Percentiles rank a stretch among this genome's conserved stretches.
Conservation (phyloP, 2,329 filamentous ascomycete genomes). For the Colletotrichum sp. region DNA sequence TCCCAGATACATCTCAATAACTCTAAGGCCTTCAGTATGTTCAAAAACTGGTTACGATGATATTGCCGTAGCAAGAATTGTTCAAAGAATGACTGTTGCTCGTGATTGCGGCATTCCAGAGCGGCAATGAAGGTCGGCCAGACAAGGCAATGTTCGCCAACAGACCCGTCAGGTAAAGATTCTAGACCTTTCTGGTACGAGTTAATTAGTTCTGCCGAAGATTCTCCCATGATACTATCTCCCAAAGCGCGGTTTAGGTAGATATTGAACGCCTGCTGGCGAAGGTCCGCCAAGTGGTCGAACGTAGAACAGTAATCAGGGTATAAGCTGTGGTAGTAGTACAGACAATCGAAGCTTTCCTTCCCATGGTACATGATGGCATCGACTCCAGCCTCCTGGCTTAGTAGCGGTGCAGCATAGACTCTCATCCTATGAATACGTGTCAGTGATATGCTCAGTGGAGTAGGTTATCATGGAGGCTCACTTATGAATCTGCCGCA, state of each 20-base stretch:
- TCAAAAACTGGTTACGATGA: neutral
- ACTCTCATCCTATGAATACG: neutral
- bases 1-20: neutral
- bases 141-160: neutral
- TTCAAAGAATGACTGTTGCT: constrained; percentile 2
- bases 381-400: neutral
- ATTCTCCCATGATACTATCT: neutral
- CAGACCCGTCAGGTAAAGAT: neutral
- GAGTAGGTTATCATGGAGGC: neutral
- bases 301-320: neutral
- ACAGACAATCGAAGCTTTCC: constrained; percentile 9
- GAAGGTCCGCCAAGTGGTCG: neutral
- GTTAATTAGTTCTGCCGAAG: neutral
- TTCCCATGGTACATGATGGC: neutral
- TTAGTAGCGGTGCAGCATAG: constrained; percentile 1
- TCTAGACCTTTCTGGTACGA: neutral
- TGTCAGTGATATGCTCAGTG: neutral
- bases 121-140: constrained; percentile 11
- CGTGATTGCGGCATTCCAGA: neutral
- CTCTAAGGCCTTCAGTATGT: neutral
- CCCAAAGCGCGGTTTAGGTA: neutral
- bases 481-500: constrained; percentile 10
- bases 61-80: neutral
- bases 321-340: constrained; percentile 1
- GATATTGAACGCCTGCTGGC: constrained; percentile 6